A percentile compares a stretch with the other conserved stretches of the same genome.
These are phyloP conservation scores for Candida endomychidarum DNA, from an alignment of 805 yeast species.

Conservation along the genomic window DNA sequence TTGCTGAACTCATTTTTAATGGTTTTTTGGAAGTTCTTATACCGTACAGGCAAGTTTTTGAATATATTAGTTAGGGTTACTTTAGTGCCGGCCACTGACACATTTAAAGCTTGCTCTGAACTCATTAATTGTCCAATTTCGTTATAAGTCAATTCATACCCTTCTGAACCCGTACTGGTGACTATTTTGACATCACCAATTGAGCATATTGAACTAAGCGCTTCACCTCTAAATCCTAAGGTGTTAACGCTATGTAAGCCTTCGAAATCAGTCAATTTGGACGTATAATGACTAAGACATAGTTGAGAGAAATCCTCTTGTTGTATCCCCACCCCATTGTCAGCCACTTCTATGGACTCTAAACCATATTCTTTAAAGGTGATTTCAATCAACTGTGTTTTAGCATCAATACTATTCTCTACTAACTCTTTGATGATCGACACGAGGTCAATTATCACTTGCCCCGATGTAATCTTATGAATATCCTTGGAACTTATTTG, in stretches of 20 bases:
- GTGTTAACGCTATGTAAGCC: slow-evolving; percentile 53
- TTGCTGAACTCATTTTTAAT: slow-evolving; percentile 70
- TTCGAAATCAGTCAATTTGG: slow-evolving; percentile 58
- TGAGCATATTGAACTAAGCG: slow-evolving; percentile 67
- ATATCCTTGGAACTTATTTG: slow-evolving; percentile 45
- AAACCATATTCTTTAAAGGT: slow-evolving; percentile 69
- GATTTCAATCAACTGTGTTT: slow-evolving; percentile 65
- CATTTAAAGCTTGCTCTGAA: too few relatives aligned
- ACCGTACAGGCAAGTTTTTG: slow-evolving; percentile 74
- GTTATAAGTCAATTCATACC: slow-evolving; percentile 51
- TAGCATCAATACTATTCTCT: slow-evolving; percentile 85
- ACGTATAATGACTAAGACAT: slow-evolving; percentile 66
- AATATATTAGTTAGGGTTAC: slow-evolving; percentile 62
- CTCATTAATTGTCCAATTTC: slow-evolving; percentile 49
- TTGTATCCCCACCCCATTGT: slow-evolving; percentile 67
- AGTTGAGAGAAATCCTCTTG: slow-evolving; percentile 50
- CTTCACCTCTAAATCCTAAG: slow-evolving; percentile 81
- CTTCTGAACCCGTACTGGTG: slow-evolving; percentile 45
- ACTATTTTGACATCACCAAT: slow-evolving; percentile 47
- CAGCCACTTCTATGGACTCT: slow-evolving; percentile 65
- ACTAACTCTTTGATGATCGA: slow-evolving; percentile 82
- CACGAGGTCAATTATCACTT: slow-evolving; percentile 78
- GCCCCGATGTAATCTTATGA: slow-evolving; percentile 84
- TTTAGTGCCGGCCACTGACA: slow-evolving; percentile 82
- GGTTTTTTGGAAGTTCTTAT: slow-evolving; percentile 68